Evolutionary conservation across 495 filamentous ascomycete species (phyloP).

Genomic region (Xylaria telfairii): DNA sequence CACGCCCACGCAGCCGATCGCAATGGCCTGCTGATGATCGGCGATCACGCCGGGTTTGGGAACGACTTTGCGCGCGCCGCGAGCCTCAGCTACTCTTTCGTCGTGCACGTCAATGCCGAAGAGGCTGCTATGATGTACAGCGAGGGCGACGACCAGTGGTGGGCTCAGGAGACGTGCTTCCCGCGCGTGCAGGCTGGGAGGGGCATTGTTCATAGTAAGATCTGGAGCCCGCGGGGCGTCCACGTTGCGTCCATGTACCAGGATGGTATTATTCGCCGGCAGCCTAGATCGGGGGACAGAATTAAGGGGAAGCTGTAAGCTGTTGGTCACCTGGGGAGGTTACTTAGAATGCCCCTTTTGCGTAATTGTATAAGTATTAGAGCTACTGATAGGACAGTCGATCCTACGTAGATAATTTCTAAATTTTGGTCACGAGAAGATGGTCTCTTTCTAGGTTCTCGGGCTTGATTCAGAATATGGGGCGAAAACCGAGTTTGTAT

Average conservation of each 20-base stretch:
- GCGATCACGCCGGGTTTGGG: constrained; percentile 64
- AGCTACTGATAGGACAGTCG: not conserved
- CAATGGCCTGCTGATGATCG: constrained; percentile 69
- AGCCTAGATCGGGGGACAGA: constrained; percentile 30
- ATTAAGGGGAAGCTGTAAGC: constrained; percentile 28
- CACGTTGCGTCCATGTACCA: constrained; percentile 69
- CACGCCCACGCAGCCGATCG: constrained; percentile 73
- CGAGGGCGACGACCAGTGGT: constrained; percentile 61
- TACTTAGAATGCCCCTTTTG: not conserved
- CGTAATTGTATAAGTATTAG: not conserved
- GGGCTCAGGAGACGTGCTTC: constrained; percentile 69
- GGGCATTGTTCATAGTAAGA: constrained; percentile 64
- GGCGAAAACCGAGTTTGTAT: not conserved
- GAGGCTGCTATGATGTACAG: constrained; percentile 48
- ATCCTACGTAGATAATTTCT: not conserved
- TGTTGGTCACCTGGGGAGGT: not conserved
- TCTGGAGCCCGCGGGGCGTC: constrained; percentile 67
- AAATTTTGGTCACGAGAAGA: not conserved
- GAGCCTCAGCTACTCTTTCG: constrained; percentile 66
- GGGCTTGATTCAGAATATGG: not conserved
- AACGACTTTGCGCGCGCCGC: constrained; percentile 59
- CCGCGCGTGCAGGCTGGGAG: constrained; percentile 62
- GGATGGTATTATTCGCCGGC: constrained; percentile 57
- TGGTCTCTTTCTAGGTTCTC: not conserved
- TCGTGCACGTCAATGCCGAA: constrained; percentile 61